Evolutionary conservation across 1,139 yeast species (phyloP).

Genomic region (Trichomonascaceae sp.): DNA sequence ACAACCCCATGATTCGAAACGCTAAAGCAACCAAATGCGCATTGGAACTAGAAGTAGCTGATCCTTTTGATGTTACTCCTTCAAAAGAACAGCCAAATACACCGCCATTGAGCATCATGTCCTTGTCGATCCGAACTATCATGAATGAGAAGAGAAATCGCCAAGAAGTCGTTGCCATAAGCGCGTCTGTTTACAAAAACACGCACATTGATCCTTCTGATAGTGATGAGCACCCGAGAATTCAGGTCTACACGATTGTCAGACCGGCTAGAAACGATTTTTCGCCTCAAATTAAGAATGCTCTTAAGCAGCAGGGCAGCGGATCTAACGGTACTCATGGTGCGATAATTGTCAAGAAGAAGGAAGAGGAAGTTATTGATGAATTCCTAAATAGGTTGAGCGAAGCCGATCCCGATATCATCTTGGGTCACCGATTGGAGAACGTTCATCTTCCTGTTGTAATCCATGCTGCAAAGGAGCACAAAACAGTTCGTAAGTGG

Average conservation of each 20-base stretch:
- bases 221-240: slow-evolving; percentile 23
- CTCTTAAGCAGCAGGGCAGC: slow-evolving; percentile 24
- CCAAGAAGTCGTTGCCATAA: slow-evolving; percentile 83
- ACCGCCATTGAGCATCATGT: slow-evolving; percentile 65
- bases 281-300: slow-evolving; percentile 66
- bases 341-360: slow-evolving; percentile 36
- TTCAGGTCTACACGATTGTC: slow-evolving; percentile 50
- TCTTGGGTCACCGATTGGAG: slow-evolving; percentile 83
- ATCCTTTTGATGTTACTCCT: slow-evolving; percentile 39
- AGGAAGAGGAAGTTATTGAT: slow-evolving; percentile 67
- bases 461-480: slow-evolving; percentile 73
- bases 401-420: slow-evolving; percentile 79
- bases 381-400: slow-evolving; percentile 64
- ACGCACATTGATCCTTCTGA: slow-evolving; percentile 58
- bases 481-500: slow-evolving; percentile 40
- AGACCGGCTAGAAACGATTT: slow-evolving; percentile 52
- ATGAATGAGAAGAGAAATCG: slow-evolving; percentile 65
- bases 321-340: slow-evolving; percentile 9
- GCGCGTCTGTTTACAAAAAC: slow-evolving; percentile 52
- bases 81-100: slow-evolving; percentile 30
- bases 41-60: slow-evolving; percentile 30
- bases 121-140: slow-evolving; percentile 74
- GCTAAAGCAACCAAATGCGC: slow-evolving; percentile 35
- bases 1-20: slow-evolving; percentile 57
- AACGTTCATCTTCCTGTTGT: slow-evolving; percentile 72